A percentile compares a stretch with the other conserved stretches of the same genome.
phyloP scores from a whole-genome alignment of 352 stramenopile species.

The Globisporangium iwayamae region DNA sequence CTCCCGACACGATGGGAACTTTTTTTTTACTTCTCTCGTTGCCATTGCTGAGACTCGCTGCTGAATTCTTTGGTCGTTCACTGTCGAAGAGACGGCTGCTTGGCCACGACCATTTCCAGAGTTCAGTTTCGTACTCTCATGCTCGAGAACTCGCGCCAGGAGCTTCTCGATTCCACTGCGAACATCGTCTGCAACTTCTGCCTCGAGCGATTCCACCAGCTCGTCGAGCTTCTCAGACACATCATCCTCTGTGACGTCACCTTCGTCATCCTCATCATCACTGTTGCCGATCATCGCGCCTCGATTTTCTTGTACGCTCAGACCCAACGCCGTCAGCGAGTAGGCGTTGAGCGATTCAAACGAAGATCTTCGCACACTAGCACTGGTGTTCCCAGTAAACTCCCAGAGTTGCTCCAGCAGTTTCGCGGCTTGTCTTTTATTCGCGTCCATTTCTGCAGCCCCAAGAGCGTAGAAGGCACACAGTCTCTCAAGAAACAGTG shows the following conservation, averaged over 20 bases:
- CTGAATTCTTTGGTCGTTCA: slow-evolving; percentile 18
- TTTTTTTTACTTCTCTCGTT: slow-evolving; percentile 54
- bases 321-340: slow-evolving; percentile 39
- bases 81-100: slow-evolving; percentile 28
- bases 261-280: slow-evolving; percentile 29
- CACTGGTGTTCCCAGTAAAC: slow-evolving; percentile 26
- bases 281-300: slow-evolving; percentile 16
- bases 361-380: slow-evolving; percentile 38
- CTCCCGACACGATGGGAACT: slow-evolving; percentile 28
- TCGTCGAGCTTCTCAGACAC: slow-evolving; percentile 46
- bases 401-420: slow-evolving; percentile 53
- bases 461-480: slow-evolving; percentile 54
- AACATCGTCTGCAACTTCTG: slow-evolving; percentile 32
- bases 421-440: slow-evolving; percentile 40
- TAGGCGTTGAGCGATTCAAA: slow-evolving; percentile 43
- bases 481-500: slow-evolving; percentile 54
- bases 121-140: slow-evolving; percentile 36
- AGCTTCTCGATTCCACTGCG: slow-evolving; percentile 37
- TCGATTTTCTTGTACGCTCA: slow-evolving; percentile 22
- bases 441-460: slow-evolving; percentile 28
- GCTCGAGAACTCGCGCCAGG: slow-evolving; percentile 32
- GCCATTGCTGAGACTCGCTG: slow-evolving; percentile 42
- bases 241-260: slow-evolving; percentile 28
- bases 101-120: slow-evolving; percentile 34
- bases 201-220: slow-evolving; percentile 33